Percentiles rank a stretch among this genome's conserved stretches.
These are phyloP conservation scores for Pisolithus tinctorius DNA, from an alignment of 768 basidiomycete genomes.

Conservation along the genomic window DNA sequence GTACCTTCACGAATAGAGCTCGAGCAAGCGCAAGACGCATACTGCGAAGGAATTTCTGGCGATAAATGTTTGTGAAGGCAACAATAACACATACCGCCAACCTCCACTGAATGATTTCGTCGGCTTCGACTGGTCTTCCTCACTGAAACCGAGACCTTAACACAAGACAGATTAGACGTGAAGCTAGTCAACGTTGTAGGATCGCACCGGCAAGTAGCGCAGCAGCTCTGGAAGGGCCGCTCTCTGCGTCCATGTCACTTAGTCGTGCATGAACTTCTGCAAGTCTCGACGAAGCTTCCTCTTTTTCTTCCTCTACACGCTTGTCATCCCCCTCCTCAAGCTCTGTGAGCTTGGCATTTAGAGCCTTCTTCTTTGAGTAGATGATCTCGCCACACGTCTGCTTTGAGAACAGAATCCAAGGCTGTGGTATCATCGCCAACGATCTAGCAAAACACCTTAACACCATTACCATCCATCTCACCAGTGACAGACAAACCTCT, in stretches of 20 bases:
- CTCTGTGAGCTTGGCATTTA: conserved; percentile 67
- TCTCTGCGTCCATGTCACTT: conserved; percentile 98
- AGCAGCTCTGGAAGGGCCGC: conserved; percentile 91
- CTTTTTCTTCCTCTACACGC: conserved; percentile 75
- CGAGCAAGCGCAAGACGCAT: conserved; percentile 96
- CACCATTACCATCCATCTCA: too few species aligned
- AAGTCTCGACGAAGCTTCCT: conserved; percentile 74
- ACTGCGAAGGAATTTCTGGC: conserved; percentile 30
- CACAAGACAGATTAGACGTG: neutral
- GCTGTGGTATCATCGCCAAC: conserved; percentile 90
- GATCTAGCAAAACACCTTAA: conserved; percentile 45
- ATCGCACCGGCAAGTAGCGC: conserved; percentile 73
- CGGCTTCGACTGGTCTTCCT: conserved; percentile 75
- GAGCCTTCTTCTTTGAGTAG: conserved; percentile 77
- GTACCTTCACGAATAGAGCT: conserved; percentile 91
- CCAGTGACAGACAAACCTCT: conserved; percentile 49
- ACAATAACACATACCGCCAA: conserved; percentile 60
- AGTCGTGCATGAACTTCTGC: conserved; percentile 86
- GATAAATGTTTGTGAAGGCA: neutral
- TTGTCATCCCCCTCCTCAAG: conserved; percentile 80
- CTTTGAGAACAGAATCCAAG: conserved; percentile 92
- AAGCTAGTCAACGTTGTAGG: neutral
- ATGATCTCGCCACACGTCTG: conserved; percentile 98
- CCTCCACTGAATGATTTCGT: conserved; percentile 92
- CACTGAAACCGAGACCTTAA: conserved; percentile 84